Conservation (phyloP, 768 basidiomycete species). For the Leccinum uliginosum region DNA sequence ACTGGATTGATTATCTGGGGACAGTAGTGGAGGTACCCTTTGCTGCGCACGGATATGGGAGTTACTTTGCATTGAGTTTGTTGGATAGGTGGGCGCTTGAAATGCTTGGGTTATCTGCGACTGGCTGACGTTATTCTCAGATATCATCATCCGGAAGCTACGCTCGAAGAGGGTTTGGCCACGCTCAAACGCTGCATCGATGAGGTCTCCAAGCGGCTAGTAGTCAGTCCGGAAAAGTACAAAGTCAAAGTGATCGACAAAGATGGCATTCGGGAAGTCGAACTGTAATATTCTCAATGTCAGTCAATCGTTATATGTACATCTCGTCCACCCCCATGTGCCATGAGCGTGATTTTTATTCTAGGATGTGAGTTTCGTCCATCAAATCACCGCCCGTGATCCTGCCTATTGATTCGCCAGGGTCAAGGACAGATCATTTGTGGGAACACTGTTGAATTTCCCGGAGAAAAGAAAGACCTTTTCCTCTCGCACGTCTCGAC, state of each 20-base stretch:
- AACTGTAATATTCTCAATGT: constrained; percentile 42
- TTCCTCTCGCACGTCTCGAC: constrained; percentile 46
- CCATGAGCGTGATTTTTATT: constrained; percentile 6
- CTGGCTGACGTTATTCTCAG: constrained; percentile 33
- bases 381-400: constrained; percentile 52
- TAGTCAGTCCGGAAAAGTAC: constrained; percentile 76
- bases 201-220: constrained; percentile 80
- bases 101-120: background rate
- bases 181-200: constrained; percentile 82
- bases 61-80: constrained; percentile 88
- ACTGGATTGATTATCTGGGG: constrained; percentile 97
- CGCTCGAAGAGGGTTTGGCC: constrained; percentile 80
- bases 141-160: constrained; percentile 87
- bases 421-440: background rate
- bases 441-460: background rate
- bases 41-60: constrained; percentile 92
- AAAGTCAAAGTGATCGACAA: constrained; percentile 91
- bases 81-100: constrained; percentile 66
- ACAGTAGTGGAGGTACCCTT: constrained; percentile 87
- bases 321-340: background rate
- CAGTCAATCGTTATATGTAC: constrained; percentile 4
- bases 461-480: background rate
- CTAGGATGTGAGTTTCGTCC: constrained; percentile 23
- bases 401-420: constrained; percentile 38
- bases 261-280: constrained; percentile 80